Evolutionary conservation across 164 flowering plant species (phyloP), one percentile per base, ranked within the genome.

Genomic region (Piper longum): DNA sequence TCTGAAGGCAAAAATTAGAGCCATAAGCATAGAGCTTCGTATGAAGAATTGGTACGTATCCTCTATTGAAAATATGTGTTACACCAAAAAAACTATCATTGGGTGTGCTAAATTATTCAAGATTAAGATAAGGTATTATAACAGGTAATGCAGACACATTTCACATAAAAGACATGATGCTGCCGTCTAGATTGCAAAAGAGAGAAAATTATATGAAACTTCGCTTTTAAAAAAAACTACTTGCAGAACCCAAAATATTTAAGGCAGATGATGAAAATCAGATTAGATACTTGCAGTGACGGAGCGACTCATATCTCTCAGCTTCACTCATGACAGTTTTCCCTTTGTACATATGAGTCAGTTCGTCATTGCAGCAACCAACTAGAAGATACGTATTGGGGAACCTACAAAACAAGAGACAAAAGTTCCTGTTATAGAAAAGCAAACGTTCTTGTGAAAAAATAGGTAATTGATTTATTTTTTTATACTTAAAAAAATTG

Each of bases 281-380:
- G 61, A 60, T 4, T 19, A 58, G 72, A 43, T 63, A 87, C 98
- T 77, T 92, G 98, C 98, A 92, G 64, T 92, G 98, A 39, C 97
- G 93, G 66, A 92, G 90, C 54, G 97, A 89, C 76, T 89, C 97
- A 56, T 88, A 89, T 4, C 96, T 89, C 70, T 89, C 97, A 2
- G 68, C 58, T 26, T 82, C 96, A 0, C 76, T 93, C 97, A 89
- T 89, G 54, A 92, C 98, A 19, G 98, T 92, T 76, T 92, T 92
- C 63, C 98, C 98, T 67, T 92, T 92, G 67, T 54, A 92, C 71
- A 70, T 79, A 71, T 85, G 95, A 5, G 98, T 92, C 57, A 67
- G 72, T 56, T 80, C 95, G 72, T 92, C 98, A 60, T 69, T 92
- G 79, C 98, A 89, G 74, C 96, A 89, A 69, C 98, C 98, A 44